phyloP scores from a whole-genome alignment of 2,329 filamentous ascomycete genomes.

The Penicillium sp. region DNA sequence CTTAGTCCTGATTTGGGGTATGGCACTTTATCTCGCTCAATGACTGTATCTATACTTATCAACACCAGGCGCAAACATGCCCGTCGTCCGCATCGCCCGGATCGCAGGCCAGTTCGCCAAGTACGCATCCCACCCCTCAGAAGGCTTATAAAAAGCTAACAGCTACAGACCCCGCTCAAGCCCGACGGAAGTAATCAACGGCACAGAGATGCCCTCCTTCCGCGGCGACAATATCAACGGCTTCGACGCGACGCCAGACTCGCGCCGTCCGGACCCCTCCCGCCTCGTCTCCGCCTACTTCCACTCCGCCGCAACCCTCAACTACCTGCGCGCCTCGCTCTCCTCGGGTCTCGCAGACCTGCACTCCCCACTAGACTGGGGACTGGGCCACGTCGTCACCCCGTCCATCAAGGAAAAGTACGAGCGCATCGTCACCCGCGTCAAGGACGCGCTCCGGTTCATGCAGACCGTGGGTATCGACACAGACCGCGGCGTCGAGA shows the following conservation, averaged over 20 bases:
- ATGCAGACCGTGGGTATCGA: constrained; percentile 92
- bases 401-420: constrained; percentile 85
- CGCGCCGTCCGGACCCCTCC: constrained; percentile 79
- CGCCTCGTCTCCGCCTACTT: constrained; percentile 92
- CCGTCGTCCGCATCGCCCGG: constrained; percentile 89
- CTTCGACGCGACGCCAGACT: constrained; percentile 67
- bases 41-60: constrained; percentile 3
- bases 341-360: constrained; percentile 90
- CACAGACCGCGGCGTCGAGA: constrained; percentile 81
- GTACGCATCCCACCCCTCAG: constrained; percentile 28
- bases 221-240: constrained; percentile 96
- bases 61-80: constrained; percentile 62
- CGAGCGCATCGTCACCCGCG: constrained; percentile 78
- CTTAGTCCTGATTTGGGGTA: constrained; percentile 86
- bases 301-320: constrained; percentile 90
- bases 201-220: constrained; percentile 84
- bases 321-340: constrained; percentile 85
- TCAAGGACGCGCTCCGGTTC: constrained; percentile 90
- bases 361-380: constrained; percentile 93
- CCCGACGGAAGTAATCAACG: constrained; percentile 80
- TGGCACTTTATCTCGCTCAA: constrained; percentile 34
- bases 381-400: constrained; percentile 86
- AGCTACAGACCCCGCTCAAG: constrained; percentile 72
- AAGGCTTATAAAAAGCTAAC: neutral
- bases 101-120: constrained; percentile 99